Evolutionary conservation across 306 rosid genomes (phyloP).

Genomic region (Phaseolus lunatus): DNA sequence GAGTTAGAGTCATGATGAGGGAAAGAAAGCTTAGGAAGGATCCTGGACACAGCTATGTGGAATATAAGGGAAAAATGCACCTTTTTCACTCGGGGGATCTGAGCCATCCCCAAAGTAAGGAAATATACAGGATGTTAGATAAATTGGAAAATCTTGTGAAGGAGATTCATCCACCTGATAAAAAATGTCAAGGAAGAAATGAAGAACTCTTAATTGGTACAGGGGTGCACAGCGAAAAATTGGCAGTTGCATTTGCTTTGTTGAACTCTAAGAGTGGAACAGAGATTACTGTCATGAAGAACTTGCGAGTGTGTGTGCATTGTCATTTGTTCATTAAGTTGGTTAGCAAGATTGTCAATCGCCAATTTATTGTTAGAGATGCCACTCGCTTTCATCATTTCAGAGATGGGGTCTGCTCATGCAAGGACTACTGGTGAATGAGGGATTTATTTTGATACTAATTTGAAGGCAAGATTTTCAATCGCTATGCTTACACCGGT

Average conservation of each 20-base stretch:
- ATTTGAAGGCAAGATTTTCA: too few species aligned
- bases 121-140: slow-evolving; percentile 66
- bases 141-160: slow-evolving; percentile 65
- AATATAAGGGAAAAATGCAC: slow-evolving; percentile 70
- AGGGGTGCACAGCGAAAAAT: slow-evolving; percentile 79
- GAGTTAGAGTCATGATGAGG: slow-evolving; percentile 81
- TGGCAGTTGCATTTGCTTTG: slow-evolving; percentile 78
- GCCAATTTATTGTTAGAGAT: slow-evolving; percentile 79
- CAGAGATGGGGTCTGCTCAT: slow-evolving; percentile 77
- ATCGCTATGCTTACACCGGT: too few species aligned
- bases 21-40: slow-evolving; percentile 73
- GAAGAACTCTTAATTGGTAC: slow-evolving; percentile 54
- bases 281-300: slow-evolving; percentile 78
- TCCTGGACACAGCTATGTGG: slow-evolving; percentile 83
- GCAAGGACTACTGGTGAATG: slow-evolving; percentile 83
- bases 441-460: background rate
- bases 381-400: slow-evolving; percentile 93
- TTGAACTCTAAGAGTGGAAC: slow-evolving; percentile 63
- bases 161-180: slow-evolving; percentile 46
- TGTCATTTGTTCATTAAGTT: slow-evolving; percentile 79
- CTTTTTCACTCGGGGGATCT: slow-evolving; percentile 78
- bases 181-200: slow-evolving; percentile 46
- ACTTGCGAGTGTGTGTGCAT: slow-evolving; percentile 84
- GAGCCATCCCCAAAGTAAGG: slow-evolving; percentile 58
- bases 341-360: slow-evolving; percentile 80